phyloP scores from a whole-genome alignment of 2,329 filamentous ascomycete genomes.

The Tolypocladium ovalisporum region DNA sequence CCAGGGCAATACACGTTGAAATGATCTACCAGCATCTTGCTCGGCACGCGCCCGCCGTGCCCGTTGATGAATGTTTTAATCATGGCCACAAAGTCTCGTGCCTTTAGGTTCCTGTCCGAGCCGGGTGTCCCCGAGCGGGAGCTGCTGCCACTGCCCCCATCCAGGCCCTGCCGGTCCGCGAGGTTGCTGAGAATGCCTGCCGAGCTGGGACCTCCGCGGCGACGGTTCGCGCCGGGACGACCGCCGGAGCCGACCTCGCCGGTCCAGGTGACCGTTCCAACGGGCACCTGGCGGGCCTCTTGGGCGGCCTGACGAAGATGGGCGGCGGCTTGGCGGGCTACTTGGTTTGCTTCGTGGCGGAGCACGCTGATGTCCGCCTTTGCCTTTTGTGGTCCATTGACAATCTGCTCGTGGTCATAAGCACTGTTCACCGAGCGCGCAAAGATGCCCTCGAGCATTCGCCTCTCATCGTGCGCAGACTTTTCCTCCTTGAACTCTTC shows the following conservation, averaged over 20 bases:
- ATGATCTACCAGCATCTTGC: conserved; percentile 79
- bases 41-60: conserved; percentile 69
- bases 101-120: conserved; percentile 28
- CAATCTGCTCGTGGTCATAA: conserved; percentile 84
- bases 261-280: conserved; percentile 90
- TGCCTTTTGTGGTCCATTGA: conserved; percentile 62
- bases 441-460: conserved; percentile 83
- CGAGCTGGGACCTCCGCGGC: conserved; percentile 41
- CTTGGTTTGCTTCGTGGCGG: conserved; percentile 67
- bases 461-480: conserved; percentile 50
- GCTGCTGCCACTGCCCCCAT: conserved; percentile 28
- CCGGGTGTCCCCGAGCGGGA: conserved; percentile 36
- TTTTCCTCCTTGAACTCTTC: conserved; percentile 50
- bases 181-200: conserved; percentile 45
- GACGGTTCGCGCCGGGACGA: conserved; percentile 46
- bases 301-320: conserved; percentile 65
- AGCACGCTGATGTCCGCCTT: conserved; percentile 69
- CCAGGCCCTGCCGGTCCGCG: conserved; percentile 43
- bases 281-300: conserved; percentile 59
- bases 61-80: conserved; percentile 70
- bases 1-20: conserved; percentile 66
- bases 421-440: conserved; percentile 81
- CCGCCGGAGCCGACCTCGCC: conserved; percentile 72
- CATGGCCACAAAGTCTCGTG: conserved; percentile 55
- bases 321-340: conserved; percentile 67